phyloP scores from a whole-genome alignment of 768 basidiomycete species.

The Mycena albidolilacea region DNA sequence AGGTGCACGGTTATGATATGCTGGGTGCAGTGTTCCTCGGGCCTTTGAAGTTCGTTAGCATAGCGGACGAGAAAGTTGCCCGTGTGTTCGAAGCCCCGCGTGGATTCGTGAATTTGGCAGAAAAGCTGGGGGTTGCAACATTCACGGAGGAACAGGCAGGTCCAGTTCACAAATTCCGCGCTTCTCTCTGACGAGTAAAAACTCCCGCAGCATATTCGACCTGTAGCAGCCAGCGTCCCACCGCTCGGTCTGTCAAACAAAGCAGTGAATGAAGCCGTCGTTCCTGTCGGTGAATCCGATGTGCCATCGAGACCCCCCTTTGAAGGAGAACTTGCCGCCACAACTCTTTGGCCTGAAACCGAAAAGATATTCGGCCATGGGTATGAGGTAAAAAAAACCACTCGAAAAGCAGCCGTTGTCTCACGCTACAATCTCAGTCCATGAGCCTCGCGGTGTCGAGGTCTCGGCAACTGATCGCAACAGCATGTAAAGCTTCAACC shows the following conservation, averaged over 20 bases:
- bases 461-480: slow-evolving; percentile 80
- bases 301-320: slow-evolving; percentile 69
- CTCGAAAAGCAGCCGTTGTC: slow-evolving; percentile 1
- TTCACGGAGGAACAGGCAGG: slow-evolving; percentile 68
- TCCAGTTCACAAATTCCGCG: background rate
- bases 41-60: slow-evolving; percentile 85
- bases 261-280: slow-evolving; percentile 70
- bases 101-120: slow-evolving; percentile 79
- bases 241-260: slow-evolving; percentile 97
- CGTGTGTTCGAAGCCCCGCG: slow-evolving; percentile 94
- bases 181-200: slow-evolving; percentile 21
- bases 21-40: slow-evolving; percentile 84
- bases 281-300: slow-evolving; percentile 22
- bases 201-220: slow-evolving; percentile 66
- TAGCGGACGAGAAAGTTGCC: slow-evolving; percentile 96
- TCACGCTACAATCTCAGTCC: slow-evolving; percentile 62
- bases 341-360: slow-evolving; percentile 95
- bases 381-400: slow-evolving; percentile 78
- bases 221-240: slow-evolving; percentile 89
- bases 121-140: slow-evolving; percentile 62
- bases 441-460: slow-evolving; percentile 86
- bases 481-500: slow-evolving; percentile 91
- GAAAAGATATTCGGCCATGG: slow-evolving; percentile 99
- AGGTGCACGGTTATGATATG: slow-evolving; percentile 97
- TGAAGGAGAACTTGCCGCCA: slow-evolving; percentile 90